phyloP scores from a whole-genome alignment of 495 filamentous ascomycete genomes.

The Podospora tetraspora region DNA sequence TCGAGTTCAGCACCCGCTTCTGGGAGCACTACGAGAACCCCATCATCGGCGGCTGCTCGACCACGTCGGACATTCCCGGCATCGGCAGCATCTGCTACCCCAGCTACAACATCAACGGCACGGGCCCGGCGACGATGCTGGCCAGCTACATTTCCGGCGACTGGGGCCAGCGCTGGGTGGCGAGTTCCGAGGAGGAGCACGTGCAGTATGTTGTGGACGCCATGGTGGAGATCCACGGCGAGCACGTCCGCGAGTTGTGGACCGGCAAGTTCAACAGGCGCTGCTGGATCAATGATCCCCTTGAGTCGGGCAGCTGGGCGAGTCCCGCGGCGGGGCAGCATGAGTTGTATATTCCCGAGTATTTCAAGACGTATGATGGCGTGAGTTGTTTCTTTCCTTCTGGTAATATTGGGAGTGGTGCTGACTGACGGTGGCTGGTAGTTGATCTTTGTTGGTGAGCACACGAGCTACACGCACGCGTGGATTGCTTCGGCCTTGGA shows the following conservation, averaged over 20 bases:
- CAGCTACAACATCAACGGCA: constrained; percentile 57
- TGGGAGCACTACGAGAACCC: constrained; percentile 60
- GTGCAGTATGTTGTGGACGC: constrained; percentile 36
- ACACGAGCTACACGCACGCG: constrained; percentile 68
- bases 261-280: constrained; percentile 54
- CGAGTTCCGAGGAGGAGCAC: constrained; percentile 4
- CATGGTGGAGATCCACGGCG: constrained; percentile 55
- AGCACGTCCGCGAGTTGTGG: constrained; percentile 49
- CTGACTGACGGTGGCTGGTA: constrained; percentile 13
- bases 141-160: constrained; percentile 49
- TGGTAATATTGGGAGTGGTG: not conserved
- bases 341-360: constrained; percentile 61
- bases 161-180: constrained; percentile 23
- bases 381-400: constrained; percentile 21
- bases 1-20: constrained; percentile 60
- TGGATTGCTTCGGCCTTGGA: constrained; percentile 68
- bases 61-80: constrained; percentile 51
- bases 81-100: constrained; percentile 60
- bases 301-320: constrained; percentile 53
- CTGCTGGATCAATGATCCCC: constrained; percentile 55
- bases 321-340: constrained; percentile 54
- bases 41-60: constrained; percentile 58
- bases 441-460: constrained; percentile 65
- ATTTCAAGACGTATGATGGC: constrained; percentile 61
- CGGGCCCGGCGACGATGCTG: constrained; percentile 57